phyloP scores from a whole-genome alignment of 2,329 filamentous ascomycete species.

The Geosmithia flava region DNA sequence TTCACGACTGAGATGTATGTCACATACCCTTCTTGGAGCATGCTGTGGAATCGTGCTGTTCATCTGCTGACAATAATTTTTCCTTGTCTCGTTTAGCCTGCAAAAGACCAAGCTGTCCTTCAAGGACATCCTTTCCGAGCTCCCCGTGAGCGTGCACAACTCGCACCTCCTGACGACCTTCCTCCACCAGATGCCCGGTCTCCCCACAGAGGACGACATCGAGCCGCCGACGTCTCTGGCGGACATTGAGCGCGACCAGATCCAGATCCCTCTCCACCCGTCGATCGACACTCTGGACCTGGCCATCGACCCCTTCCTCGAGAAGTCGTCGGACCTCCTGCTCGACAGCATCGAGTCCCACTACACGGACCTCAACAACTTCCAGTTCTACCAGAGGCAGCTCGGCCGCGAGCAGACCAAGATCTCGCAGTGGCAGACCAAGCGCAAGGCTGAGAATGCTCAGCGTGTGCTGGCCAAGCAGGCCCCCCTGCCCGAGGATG shows the following conservation, averaged over 20 bases:
- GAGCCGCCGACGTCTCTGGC: slow-evolving; percentile 68
- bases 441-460: slow-evolving; percentile 93
- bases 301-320: slow-evolving; percentile 91
- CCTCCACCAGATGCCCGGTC: slow-evolving; percentile 76
- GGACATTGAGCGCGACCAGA: slow-evolving; percentile 57
- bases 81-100: slow-evolving; percentile 41
- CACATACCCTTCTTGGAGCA: not conserved
- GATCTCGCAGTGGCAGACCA: slow-evolving; percentile 91
- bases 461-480: slow-evolving; percentile 79
- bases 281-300: slow-evolving; percentile 86
- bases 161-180: slow-evolving; percentile 93
- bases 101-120: slow-evolving; percentile 90
- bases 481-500: slow-evolving; percentile 79
- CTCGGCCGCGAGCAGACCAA: slow-evolving; percentile 89
- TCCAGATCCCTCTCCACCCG: slow-evolving; percentile 59
- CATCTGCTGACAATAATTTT: not conserved
- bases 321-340: slow-evolving; percentile 94
- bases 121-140: slow-evolving; percentile 85
- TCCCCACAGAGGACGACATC: slow-evolving; percentile 50
- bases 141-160: slow-evolving; percentile 87
- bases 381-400: slow-evolving; percentile 90
- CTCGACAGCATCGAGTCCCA: slow-evolving; percentile 95
- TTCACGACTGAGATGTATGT: slow-evolving; percentile 89
- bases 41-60: not conserved
- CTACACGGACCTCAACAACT: slow-evolving; percentile 98